These are phyloP conservation scores for Collariella sp. DNA, from an alignment of 495 filamentous ascomycete genomes.

Conservation along the genomic window DNA sequence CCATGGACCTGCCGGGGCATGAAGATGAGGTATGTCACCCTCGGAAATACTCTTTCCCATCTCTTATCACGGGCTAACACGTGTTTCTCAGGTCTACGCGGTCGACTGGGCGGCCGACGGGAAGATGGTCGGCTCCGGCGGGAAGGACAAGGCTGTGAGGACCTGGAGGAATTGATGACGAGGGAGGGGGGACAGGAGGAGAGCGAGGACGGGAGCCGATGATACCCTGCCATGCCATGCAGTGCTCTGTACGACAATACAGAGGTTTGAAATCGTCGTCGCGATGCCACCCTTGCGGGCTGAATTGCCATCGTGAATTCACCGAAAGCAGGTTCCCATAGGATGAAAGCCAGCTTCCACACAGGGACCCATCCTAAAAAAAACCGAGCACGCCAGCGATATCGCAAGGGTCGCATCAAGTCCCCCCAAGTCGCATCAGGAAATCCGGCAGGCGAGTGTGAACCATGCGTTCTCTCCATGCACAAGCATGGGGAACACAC, in stretches of 20 bases:
- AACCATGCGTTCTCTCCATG: no score
- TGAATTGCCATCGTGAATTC: no score
- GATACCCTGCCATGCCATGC: constrained; percentile 18
- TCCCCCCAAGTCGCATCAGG: constrained; percentile 2
- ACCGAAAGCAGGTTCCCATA: no score
- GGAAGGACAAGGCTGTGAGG: constrained; percentile 84
- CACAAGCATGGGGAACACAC: background rate
- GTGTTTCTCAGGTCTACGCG: constrained; percentile 40
- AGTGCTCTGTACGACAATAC: background rate
- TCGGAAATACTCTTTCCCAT: background rate
- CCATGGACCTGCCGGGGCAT: constrained; percentile 83
- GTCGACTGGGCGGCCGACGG: constrained; percentile 46
- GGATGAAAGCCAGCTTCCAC: no score
- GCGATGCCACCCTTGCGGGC: background rate
- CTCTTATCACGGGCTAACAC: background rate
- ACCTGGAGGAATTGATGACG: constrained; percentile 57
- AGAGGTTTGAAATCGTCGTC: background rate
- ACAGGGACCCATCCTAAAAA: no score
- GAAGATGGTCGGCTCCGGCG: constrained; percentile 53
- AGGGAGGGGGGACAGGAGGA: background rate
- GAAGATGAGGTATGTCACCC: constrained; percentile 64
- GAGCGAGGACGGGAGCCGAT: constrained; percentile 10
- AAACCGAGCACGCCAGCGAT: no score
- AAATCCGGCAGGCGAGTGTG: background rate
- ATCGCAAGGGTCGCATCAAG: no score